phyloP scores from a whole-genome alignment of 805 yeast genomes.

The Metschnikowia gelsemii region DNA sequence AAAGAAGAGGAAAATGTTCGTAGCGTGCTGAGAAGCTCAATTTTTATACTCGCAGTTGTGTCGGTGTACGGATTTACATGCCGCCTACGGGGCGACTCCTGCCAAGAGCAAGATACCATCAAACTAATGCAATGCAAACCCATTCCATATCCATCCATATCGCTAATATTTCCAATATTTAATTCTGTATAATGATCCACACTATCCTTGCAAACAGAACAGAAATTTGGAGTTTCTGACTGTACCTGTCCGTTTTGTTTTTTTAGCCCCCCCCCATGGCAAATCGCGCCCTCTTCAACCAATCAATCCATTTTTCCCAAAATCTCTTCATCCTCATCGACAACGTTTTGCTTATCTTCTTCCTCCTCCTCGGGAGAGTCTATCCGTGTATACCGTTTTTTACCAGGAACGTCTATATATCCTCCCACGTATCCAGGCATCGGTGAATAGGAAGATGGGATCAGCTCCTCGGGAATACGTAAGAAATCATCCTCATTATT shows the following conservation, averaged over 20 bases:
- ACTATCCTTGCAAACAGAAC: constrained; percentile 1
- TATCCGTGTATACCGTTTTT: constrained; percentile 7
- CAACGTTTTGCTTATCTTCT: constrained; percentile 8
- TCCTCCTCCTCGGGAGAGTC: constrained; percentile 17
- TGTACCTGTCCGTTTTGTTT: not conserved
- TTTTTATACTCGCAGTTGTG: constrained; percentile 3
- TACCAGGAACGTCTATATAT: constrained; percentile 22
- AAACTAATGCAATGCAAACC: too few relatives aligned
- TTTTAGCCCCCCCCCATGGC: not conserved
- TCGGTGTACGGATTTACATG: constrained; percentile 9
- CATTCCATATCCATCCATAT: too few relatives aligned
- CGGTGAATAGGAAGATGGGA: constrained; percentile 21
- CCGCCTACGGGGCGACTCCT: too few relatives aligned
- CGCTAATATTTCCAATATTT: not conserved
- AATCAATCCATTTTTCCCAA: constrained; percentile 19
- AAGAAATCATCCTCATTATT: constrained; percentile 37
- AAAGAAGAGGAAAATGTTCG: not conserved
- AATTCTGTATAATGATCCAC: constrained; percentile 3
- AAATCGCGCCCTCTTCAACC: not conserved
- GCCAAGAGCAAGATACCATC: too few relatives aligned
- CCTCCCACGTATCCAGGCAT: constrained; percentile 25
- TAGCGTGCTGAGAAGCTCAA: not conserved
- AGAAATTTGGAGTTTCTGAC: not conserved
- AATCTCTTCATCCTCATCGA: constrained; percentile 21
- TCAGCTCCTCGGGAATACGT: constrained; percentile 42